Base-by-base conservation (phyloP, 257 asterid species). In the Catharanthus roseus region DNA sequence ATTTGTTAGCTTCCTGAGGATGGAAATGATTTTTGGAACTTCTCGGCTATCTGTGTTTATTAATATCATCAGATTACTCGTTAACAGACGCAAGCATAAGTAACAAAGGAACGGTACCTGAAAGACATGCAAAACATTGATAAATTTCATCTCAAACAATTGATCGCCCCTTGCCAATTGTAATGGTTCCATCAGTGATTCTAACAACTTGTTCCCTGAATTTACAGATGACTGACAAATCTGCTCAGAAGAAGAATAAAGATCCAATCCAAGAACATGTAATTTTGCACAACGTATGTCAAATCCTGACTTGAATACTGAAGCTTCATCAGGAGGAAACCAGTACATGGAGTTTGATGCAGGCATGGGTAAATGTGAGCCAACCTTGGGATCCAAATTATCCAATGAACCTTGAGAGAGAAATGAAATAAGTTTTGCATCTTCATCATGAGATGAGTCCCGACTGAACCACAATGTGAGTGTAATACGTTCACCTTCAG, bases 391-490 rank as follows among this genome's bases (percentile, higher is more conserved):
- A 2, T 74, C 49, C 23, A 73, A 56, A 74, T 69, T 75, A 73
- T 72, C 73, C 16, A 51, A 72, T 11, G 74, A 79, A 77, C 7
- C 70, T 72, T 77, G 79, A 28, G 93, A 82, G 67, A 93, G 89
- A 79, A 85, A 80, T 36, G 61, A 72, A 23, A 93, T 75, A 69
- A 93, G 85, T 75, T 85, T 89, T 67, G 86, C 77, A 77, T 93
- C 98, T 87, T 93, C 98, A 61, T 90, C 93, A 67, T 86, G 83
- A 79, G 95, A 79, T 11, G 81, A 82, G 74, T 87, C 90, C 47
- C 98, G 93, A 76, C 86, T 89, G 83, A 93, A 93, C 98, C 98
- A 93, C 78, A 93, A 51, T 18, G 98, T 90, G 73, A 93, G 96
- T 31, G 98, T 90, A 54, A 80, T 61, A 78, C 98, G 84, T 82